Base-by-base conservation (phyloP, 177 flowering plant species). In the Vitis hybrid region DNA sequence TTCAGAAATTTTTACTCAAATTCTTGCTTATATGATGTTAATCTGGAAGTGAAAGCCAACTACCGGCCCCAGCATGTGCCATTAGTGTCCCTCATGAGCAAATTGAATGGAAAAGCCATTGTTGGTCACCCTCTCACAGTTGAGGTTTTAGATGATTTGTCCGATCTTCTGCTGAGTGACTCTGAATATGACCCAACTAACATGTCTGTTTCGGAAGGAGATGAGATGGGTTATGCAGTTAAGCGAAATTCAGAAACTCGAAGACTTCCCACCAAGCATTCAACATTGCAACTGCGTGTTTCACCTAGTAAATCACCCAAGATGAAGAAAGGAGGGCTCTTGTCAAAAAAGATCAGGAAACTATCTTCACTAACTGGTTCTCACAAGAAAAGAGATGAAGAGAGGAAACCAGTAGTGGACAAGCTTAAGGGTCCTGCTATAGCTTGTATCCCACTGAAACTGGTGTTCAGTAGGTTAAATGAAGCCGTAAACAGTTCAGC, bases 71-170 rank as follows among this genome's bases (percentile, higher is more conserved):
- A 82, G 59, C 89, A 83, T 72, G 95, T 90, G 24, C 97, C 98
- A 4, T 77, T 90, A 70, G 90, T 92, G 65, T 95, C 98, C 44
- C 86, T 92, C 11, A 83, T 88, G 97, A 91, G 97, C 83, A 92
- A 87, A 76, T 71, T 89, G 76, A 83, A 83, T 72, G 89, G 94
- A 15, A 87, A 85, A 79, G 92, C 98, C 19, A 88, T 95, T 47
- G 75, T 89, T 5, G 98, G 98, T 2, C 95, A 89, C 77, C 95
- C 97, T 50, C 74, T 92, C 55, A 71, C 88, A 1, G 85, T 92
- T 53, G 97, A 90, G 73, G 81, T 72, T 53, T 71, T 87, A 74
- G 88, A 82, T 44, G 88, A 88, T 62, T 71, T 61, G 67, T 85
- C 78, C 75, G 91, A 86, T 73, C 13, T 59, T 22, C 53, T 82